Conservation (phyloP, 768 basidiomycete genomes). For the Chalciporus pseudorubinellus region DNA sequence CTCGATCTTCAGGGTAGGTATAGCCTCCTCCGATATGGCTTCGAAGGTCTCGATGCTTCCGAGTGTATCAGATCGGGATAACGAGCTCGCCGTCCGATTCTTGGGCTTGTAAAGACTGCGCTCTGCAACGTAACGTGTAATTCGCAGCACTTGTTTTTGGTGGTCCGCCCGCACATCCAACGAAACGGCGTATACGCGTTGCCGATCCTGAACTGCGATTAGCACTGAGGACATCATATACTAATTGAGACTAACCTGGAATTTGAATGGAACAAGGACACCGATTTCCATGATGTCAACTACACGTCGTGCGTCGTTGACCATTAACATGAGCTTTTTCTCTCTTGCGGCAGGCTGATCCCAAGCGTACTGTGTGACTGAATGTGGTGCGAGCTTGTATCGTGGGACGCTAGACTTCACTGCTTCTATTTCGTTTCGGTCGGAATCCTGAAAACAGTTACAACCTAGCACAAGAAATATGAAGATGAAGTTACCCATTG, state of each 20-base stretch:
- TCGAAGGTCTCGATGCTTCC: slow-evolving; percentile 78
- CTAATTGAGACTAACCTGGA: slow-evolving; percentile 49
- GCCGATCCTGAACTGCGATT: slow-evolving; percentile 42
- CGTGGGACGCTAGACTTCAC: slow-evolving; percentile 37
- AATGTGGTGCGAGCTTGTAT: slow-evolving; percentile 60
- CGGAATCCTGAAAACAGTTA: slow-evolving; percentile 43
- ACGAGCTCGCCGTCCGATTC: slow-evolving; percentile 41
- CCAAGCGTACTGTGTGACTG: slow-evolving; percentile 79
- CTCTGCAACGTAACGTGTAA: slow-evolving; percentile 84
- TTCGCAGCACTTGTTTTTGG: slow-evolving; percentile 77
- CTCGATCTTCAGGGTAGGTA: slow-evolving; percentile 61
- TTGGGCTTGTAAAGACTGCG: slow-evolving; percentile 85
- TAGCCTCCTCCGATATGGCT: slow-evolving; percentile 72
- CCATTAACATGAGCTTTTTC: slow-evolving; percentile 70
- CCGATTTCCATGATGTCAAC: slow-evolving; percentile 98
- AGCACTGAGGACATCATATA: neutral
- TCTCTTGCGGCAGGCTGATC: slow-evolving; percentile 83
- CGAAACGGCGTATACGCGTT: slow-evolving; percentile 67
- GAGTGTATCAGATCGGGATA: slow-evolving; percentile 66
- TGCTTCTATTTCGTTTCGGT: slow-evolving; percentile 37
- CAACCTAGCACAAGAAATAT: neutral
- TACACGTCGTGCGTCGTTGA: slow-evolving; percentile 58
- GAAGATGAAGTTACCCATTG: slow-evolving; percentile 59
- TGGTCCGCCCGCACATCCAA: slow-evolving; percentile 92
- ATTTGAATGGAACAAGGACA: slow-evolving; percentile 84